Evolutionary conservation across 495 filamentous ascomycete species (phyloP).

Genomic region (Polyplosphaeria fusca): DNA sequence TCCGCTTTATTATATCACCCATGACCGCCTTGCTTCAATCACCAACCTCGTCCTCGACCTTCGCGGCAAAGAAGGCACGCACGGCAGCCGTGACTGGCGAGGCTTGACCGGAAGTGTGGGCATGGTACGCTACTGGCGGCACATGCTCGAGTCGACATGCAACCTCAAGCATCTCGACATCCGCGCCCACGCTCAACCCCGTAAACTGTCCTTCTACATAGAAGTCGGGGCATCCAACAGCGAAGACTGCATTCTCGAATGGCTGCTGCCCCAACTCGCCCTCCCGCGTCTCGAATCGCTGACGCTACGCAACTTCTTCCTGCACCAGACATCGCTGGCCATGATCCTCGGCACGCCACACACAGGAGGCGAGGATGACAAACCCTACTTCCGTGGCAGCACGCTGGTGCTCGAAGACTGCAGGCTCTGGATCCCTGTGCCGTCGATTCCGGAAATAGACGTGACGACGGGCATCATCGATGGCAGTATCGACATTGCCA

Average conservation of each 20-base stretch:
- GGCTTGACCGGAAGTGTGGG: not conserved
- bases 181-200: not conserved
- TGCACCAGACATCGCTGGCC: not conserved
- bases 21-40: not conserved
- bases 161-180: slow-evolving; percentile 1
- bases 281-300: not conserved
- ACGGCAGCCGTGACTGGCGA: slow-evolving; percentile 4
- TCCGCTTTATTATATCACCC: not conserved
- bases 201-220: not conserved
- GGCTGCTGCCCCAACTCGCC: not conserved
- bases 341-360: too few species aligned
- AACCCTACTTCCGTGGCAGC: too few species aligned
- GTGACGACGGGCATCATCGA: not conserved
- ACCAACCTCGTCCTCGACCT: slow-evolving; percentile 2
- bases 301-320: not conserved
- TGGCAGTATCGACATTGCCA: not conserved
- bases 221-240: not conserved
- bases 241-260: not conserved
- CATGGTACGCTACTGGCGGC: slow-evolving; percentile 1
- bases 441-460: too few species aligned
- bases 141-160: not conserved
- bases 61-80: slow-evolving; percentile 1
- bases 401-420: not conserved
- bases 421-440: not conserved
- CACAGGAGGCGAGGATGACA: too few species aligned